phyloP scores from a whole-genome alignment of 2,329 filamentous ascomycete species.

The Ceratocystis lukuohia region DNA sequence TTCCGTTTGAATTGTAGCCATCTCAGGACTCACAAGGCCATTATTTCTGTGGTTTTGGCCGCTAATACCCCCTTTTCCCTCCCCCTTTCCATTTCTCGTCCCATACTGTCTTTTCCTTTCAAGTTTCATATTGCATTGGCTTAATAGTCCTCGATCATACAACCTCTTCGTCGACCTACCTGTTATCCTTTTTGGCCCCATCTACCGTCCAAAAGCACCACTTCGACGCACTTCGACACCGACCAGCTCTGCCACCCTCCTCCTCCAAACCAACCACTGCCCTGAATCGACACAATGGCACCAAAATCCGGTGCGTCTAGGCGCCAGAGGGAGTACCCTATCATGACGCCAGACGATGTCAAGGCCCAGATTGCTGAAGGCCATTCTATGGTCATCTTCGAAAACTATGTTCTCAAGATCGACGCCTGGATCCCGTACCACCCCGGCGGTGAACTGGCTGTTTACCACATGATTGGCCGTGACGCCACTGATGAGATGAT shows the following conservation, averaged over 20 bases:
- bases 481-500: constrained; percentile 92
- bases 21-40: too few relatives aligned
- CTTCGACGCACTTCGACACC: background rate
- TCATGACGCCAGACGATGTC: constrained; percentile 29
- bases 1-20: background rate
- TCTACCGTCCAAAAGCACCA: background rate
- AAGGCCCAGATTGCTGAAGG: constrained; percentile 77
- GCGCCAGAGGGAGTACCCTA: constrained; percentile 25
- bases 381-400: constrained; percentile 63
- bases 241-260: background rate
- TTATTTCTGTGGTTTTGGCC: background rate
- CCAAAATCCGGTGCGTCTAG: constrained; percentile 16
- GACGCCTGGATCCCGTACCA: constrained; percentile 84
- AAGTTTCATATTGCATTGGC: background rate
- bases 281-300: constrained; percentile 1
- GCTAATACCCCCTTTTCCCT: background rate
- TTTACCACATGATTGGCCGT: constrained; percentile 82
- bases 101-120: background rate
- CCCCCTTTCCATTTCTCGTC: background rate
- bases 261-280: background rate
- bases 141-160: background rate
- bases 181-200: background rate
- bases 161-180: background rate
- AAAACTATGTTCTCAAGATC: constrained; percentile 69
- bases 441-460: constrained; percentile 81